These are phyloP conservation scores for Globisporangium orthogonon DNA, from an alignment of 352 stramenopile genomes.

Conservation along the genomic window DNA sequence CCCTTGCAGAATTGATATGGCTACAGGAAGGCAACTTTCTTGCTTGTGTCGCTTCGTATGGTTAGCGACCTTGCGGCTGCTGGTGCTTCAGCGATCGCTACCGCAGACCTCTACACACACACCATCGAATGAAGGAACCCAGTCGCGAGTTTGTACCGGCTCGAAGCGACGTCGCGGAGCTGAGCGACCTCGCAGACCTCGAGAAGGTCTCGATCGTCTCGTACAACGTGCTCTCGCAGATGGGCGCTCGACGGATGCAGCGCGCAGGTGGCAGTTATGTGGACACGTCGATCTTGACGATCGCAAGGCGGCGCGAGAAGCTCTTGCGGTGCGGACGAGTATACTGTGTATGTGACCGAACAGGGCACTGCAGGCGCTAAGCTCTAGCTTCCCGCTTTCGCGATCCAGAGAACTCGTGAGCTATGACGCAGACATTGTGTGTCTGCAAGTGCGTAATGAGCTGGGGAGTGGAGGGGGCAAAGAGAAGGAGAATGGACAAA, in stretches of 20 bases:
- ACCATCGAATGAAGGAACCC: neutral
- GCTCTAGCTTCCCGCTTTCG: neutral
- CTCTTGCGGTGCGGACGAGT: constrained; percentile 33
- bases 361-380: neutral
- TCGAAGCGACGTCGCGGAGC: constrained; percentile 26
- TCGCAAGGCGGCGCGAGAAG: constrained; percentile 38
- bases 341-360: neutral
- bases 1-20: neutral
- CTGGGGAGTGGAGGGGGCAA: too few relatives aligned
- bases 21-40: neutral
- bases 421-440: constrained; percentile 80
- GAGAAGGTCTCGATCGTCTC: constrained; percentile 65
- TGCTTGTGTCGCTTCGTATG: neutral
- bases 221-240: constrained; percentile 84
- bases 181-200: constrained; percentile 34
- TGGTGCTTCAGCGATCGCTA: too few relatives aligned
- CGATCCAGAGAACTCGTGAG: constrained; percentile 57
- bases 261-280: constrained; percentile 46
- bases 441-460: constrained; percentile 44
- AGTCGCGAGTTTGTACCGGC: constrained; percentile 43
- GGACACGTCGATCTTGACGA: constrained; percentile 42
- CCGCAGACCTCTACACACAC: too few relatives aligned
- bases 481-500: neutral
- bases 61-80: too few relatives aligned
- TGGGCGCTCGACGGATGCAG: constrained; percentile 48